phyloP scores from a whole-genome alignment of 768 basidiomycete species.

The Mycena filopes region DNA sequence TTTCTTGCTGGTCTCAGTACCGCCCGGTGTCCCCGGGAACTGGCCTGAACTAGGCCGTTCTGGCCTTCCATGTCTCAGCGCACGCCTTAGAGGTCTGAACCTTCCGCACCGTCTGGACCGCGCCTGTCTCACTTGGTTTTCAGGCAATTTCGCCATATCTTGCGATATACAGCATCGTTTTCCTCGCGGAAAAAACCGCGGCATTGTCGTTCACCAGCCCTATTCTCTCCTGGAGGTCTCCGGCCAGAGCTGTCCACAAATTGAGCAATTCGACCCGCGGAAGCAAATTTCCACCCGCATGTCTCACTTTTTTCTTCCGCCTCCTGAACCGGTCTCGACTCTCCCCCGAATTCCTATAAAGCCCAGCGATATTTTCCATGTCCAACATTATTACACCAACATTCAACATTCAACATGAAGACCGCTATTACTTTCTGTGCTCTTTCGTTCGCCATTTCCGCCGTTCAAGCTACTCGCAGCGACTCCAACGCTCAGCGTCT shows the following conservation, averaged over 20 bases:
- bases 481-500: slow-evolving; percentile 57
- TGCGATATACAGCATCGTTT: background rate
- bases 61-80: too few species aligned
- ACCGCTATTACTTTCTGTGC: slow-evolving; percentile 38
- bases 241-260: background rate
- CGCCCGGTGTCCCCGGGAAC: too few species aligned
- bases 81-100: too few species aligned
- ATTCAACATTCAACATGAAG: slow-evolving; percentile 28
- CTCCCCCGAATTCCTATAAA: background rate
- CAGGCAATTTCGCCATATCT: background rate
- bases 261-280: background rate
- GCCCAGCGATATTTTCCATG: background rate
- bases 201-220: background rate
- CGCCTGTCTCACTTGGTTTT: slow-evolving; percentile 1
- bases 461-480: slow-evolving; percentile 31
- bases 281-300: background rate
- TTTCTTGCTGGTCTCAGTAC: too few species aligned
- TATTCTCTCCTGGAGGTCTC: background rate
- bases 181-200: background rate
- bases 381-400: background rate
- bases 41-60: too few species aligned
- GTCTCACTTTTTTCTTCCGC: background rate
- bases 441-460: slow-evolving; percentile 36
- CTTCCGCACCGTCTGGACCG: too few species aligned
- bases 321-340: background rate